Base-by-base conservation (phyloP, 1,139 yeast species). In the Torulaspora globosa region DNA sequence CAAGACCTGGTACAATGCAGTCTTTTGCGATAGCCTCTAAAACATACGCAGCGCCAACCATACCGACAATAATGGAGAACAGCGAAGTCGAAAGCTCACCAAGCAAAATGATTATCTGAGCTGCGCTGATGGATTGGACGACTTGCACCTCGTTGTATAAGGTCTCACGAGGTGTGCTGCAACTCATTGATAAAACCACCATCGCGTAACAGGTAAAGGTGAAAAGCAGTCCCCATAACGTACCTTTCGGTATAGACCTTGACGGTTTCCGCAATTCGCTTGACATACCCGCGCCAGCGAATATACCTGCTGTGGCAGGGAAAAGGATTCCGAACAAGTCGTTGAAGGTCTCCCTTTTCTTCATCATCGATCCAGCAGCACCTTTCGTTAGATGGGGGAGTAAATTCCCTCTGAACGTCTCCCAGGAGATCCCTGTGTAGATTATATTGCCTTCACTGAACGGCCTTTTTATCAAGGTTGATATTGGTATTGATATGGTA, bases 251-350 rank as follows among this genome's bases (percentile, higher is more conserved):
- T 44, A 92, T 92, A 1, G 95, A 81, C 56, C 77, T 80, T 0
- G 96, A 86, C 0, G 98, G 98, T 48, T 76, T 80, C 49, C 78
- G 71, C 51, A 92, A 72, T 57, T 89, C 96, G n/a, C 98, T 97
- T 38, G 96, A 88, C 97, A 92, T 92, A 12, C 95, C 85, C 1
- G 97, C 97, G n/a, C 98, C 98, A 1, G 98, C 97, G 65, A 90
- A 84, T 35, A 92, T 90, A 49, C 98, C 98, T 2, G 97, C 96
- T 0, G 97, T 90, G 0, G 98, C 96, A 11, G 98, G 97, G 70
- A 92, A 92, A 65, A 92, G 87, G 43, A 92, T 86, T 2, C 97
- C 97, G 75, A 92, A 92, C 55, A 92, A 68, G 62, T 86, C 84
- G 48, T 82, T 78, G 60, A 90, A 88, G 1, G 82, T 86, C 65